phyloP scores from a whole-genome alignment of 1,284 basidiomycete species.

The Rhodotorula sp. region DNA sequence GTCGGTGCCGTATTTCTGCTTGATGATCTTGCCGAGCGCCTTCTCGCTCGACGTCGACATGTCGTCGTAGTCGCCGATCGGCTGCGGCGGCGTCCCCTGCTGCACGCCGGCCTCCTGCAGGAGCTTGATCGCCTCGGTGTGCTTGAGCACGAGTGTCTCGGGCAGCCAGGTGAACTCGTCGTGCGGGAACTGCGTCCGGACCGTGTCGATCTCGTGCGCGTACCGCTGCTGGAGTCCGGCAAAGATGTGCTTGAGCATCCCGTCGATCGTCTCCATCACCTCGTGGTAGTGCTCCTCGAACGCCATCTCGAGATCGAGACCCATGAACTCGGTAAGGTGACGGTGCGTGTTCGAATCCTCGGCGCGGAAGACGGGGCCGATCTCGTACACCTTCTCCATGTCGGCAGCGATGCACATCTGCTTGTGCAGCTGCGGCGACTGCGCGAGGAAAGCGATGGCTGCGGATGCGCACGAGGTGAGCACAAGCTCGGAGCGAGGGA shows the following conservation, averaged over 20 bases:
- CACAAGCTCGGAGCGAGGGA: not conserved
- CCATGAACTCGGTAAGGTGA: slow-evolving; percentile 98
- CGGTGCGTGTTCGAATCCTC: slow-evolving; percentile 97
- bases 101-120: slow-evolving; percentile 49
- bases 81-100: slow-evolving; percentile 46
- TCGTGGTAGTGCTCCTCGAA: slow-evolving; percentile 98
- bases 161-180: slow-evolving; percentile 55
- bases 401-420: slow-evolving; percentile 99
- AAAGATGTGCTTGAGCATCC: slow-evolving; percentile 81
- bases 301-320: slow-evolving; percentile 98
- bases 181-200: slow-evolving; percentile 86
- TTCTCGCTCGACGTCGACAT: slow-evolving; percentile 93
- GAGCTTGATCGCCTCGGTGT: slow-evolving; percentile 83
- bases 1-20: slow-evolving; percentile 91
- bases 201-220: slow-evolving; percentile 73
- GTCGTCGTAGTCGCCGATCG: slow-evolving; percentile 64
- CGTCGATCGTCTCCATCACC: slow-evolving; percentile 84
- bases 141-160: slow-evolving; percentile 63
- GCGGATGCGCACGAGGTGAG: not conserved
- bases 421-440: slow-evolving; percentile 95
- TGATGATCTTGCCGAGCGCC: slow-evolving; percentile 82
- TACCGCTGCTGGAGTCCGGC: slow-evolving; percentile 75
- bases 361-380: slow-evolving; percentile 94
- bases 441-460: slow-evolving; percentile 90
- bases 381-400: slow-evolving; percentile 97